These are phyloP conservation scores for Anthostomella pinea DNA, from an alignment of 2,329 filamentous ascomycete genomes.

Conservation along the genomic window DNA sequence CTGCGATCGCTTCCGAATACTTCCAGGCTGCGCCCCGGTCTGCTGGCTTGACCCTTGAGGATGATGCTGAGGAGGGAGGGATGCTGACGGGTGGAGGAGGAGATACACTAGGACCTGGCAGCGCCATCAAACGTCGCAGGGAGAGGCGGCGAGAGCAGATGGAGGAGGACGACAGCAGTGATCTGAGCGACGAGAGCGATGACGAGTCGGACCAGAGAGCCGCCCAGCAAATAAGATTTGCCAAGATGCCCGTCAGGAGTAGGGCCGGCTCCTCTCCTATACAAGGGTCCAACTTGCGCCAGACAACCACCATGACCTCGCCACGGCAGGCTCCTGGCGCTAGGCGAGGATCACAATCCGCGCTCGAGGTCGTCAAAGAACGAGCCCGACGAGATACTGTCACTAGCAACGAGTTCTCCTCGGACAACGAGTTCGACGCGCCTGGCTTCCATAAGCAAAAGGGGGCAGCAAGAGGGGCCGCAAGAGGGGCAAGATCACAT, in stretches of 20 bases:
- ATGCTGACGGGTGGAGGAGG: constrained; percentile 67
- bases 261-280: constrained; percentile 87
- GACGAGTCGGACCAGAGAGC: constrained; percentile 71
- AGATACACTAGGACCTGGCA: constrained; percentile 66
- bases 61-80: constrained; percentile 69
- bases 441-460: constrained; percentile 62
- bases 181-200: constrained; percentile 80
- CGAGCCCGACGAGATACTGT: constrained; percentile 70
- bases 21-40: constrained; percentile 68
- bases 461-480: constrained; percentile 57
- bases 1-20: constrained; percentile 78
- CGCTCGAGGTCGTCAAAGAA: constrained; percentile 67
- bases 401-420: constrained; percentile 80
- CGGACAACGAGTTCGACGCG: constrained; percentile 74
- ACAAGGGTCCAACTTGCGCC: constrained; percentile 61
- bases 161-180: constrained; percentile 83
- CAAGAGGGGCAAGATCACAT: constrained; percentile 51
- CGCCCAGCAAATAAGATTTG: constrained; percentile 89
- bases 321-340: constrained; percentile 44
- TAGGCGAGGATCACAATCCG: constrained; percentile 68
- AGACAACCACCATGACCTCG: constrained; percentile 48
- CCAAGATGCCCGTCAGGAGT: constrained; percentile 87
- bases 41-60: constrained; percentile 62
- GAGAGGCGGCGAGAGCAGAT: constrained; percentile 66
- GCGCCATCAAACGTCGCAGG: constrained; percentile 63